Evolutionary conservation across 495 filamentous ascomycete genomes (phyloP).

Genomic region (Penicillium turbatum): DNA sequence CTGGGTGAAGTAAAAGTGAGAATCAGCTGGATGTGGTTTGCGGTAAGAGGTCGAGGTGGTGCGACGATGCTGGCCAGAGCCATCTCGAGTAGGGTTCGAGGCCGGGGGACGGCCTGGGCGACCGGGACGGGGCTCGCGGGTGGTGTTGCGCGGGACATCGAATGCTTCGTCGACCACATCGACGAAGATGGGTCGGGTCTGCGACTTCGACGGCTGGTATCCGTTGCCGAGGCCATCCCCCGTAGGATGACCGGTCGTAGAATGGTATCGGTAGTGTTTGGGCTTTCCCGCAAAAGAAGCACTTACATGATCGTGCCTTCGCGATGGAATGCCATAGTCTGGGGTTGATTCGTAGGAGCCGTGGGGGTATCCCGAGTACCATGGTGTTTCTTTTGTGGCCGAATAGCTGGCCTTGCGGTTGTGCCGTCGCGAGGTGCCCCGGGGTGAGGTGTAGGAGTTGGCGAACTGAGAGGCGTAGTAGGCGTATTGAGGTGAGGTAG

Average conservation of each 20-base stretch:
- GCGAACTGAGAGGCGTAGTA: constrained; percentile 44
- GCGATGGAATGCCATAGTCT: constrained; percentile 46
- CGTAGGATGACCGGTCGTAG: constrained; percentile 37
- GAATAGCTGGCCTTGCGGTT: constrained; percentile 47
- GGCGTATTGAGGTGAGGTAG: constrained; percentile 49
- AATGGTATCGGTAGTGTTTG: constrained; percentile 36
- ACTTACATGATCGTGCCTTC: constrained; percentile 58
- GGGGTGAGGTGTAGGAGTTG: constrained; percentile 38
- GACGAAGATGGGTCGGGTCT: constrained; percentile 49
- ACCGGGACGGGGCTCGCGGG: constrained; percentile 23
- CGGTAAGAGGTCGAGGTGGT: constrained; percentile 37
- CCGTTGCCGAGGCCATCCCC: constrained; percentile 38
- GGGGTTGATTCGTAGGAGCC: constrained; percentile 44
- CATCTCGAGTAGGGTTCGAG: constrained; percentile 22
- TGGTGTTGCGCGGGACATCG: constrained; percentile 38
- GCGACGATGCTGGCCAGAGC: constrained; percentile 34
- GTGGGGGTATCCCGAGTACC: constrained; percentile 37
- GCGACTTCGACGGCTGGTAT: constrained; percentile 37
- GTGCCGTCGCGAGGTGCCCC: constrained; percentile 40
- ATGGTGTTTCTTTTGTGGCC: constrained; percentile 39
- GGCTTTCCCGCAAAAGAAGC: constrained; percentile 44
- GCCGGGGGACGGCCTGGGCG: constrained; percentile 25
- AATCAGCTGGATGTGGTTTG: constrained; percentile 52
- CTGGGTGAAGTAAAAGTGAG: constrained; percentile 50
- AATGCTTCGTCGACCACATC: constrained; percentile 54